These are phyloP conservation scores for Candida arabinofermentans DNA, from an alignment of 805 yeast species.

Conservation along the genomic window DNA sequence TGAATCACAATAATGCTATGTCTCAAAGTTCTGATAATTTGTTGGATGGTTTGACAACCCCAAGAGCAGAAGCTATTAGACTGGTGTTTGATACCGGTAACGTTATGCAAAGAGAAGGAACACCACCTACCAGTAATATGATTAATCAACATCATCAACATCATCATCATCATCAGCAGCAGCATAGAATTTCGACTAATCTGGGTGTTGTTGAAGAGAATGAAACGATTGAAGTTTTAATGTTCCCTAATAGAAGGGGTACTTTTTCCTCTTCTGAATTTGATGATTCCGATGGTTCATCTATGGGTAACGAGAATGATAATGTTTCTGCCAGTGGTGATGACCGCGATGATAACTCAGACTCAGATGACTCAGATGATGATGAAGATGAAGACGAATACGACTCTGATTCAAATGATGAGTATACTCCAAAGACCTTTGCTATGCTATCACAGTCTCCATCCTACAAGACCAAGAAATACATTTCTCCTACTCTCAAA, in stretches of 20 bases:
- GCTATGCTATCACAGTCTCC: conserved; percentile 13
- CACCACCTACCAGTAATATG: conserved; percentile 11
- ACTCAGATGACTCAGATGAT: conserved; percentile 19
- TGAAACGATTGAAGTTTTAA: conserved; percentile 16
- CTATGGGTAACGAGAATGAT: conserved; percentile 16
- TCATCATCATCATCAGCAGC: conserved; percentile 2
- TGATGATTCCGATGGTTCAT: conserved; percentile 8
- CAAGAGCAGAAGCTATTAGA: conserved; percentile 36
- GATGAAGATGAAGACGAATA: conserved; percentile 15
- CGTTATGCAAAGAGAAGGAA: conserved; percentile 25
- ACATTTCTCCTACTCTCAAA: conserved; percentile 1
- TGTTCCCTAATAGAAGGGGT: conserved; percentile 2
- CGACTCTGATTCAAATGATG: conserved; percentile 4
- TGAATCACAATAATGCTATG: conserved; percentile 24
- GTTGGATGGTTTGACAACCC: conserved; percentile 28
- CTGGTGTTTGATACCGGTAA: conserved; percentile 35
- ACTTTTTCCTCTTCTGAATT: conserved; percentile 15
- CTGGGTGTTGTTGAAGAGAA: conserved; percentile 15
- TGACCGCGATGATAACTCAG: conserved; percentile 21
- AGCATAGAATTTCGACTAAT: conserved; percentile 1
- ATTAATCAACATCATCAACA: conserved; percentile 1
- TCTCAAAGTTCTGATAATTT: conserved; percentile 21
- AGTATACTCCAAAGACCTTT: conserved; percentile 8
- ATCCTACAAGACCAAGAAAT: conserved; percentile 10
- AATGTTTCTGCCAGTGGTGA: conserved; percentile 11